Evolutionary conservation across 495 filamentous ascomycete species (phyloP).

Genomic region (Annulohypoxylon bovei): DNA sequence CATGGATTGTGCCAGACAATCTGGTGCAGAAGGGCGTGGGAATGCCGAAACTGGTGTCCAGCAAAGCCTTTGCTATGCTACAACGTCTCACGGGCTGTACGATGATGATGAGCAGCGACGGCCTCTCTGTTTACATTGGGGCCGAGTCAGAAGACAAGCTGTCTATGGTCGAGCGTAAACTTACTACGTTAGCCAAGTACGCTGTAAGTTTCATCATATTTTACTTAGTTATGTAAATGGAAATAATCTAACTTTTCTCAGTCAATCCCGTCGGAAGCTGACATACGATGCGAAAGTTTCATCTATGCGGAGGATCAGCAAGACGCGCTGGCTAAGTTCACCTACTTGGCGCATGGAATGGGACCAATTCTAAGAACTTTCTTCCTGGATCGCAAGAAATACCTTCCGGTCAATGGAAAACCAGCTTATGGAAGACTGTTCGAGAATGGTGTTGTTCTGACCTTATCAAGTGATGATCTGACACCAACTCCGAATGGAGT

Average conservation of each 20-base stretch:
- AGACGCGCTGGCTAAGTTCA: slow-evolving; percentile 45
- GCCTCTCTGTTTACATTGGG: slow-evolving; percentile 50
- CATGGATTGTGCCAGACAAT: slow-evolving; percentile 32
- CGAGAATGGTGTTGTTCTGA: slow-evolving; percentile 26
- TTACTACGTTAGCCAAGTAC: slow-evolving; percentile 48
- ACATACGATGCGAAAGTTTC: slow-evolving; percentile 35
- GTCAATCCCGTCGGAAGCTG: neutral
- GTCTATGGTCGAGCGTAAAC: slow-evolving; percentile 44
- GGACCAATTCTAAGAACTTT: slow-evolving; percentile 15
- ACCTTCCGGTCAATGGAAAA: neutral
- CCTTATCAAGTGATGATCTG: neutral
- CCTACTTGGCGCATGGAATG: slow-evolving; percentile 41
- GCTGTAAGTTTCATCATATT: slow-evolving; percentile 44
- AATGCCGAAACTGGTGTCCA: slow-evolving; percentile 30
- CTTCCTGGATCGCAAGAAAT: slow-evolving; percentile 30
- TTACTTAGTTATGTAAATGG: neutral
- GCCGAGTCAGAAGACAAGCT: slow-evolving; percentile 33
- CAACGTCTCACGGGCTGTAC: slow-evolving; percentile 38
- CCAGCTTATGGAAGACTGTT: slow-evolving; percentile 29
- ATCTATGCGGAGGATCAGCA: slow-evolving; percentile 52
- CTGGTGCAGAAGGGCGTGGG: slow-evolving; percentile 6
- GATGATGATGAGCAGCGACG: slow-evolving; percentile 36
- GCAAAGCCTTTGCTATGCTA: slow-evolving; percentile 34
- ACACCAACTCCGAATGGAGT: neutral
- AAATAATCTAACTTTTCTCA: neutral